Evolutionary conservation across 1,284 basidiomycete genomes (phyloP).

Genomic region (Ceratobasidium sp.): DNA sequence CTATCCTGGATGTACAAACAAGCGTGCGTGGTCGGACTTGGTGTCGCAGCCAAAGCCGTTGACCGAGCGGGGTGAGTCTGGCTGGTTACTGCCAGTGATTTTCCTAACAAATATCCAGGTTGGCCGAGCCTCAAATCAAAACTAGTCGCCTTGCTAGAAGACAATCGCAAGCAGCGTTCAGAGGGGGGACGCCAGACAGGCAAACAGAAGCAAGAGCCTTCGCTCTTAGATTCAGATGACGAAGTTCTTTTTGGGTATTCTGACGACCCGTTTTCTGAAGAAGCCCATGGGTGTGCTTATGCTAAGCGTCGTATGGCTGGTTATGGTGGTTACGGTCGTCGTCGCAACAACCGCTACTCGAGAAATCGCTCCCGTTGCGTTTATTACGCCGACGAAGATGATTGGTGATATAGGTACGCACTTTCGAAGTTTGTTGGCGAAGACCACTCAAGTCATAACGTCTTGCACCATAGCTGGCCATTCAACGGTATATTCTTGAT

Average conservation of each 20-base stretch:
- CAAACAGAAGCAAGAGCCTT: background rate
- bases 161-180: background rate
- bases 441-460: background rate
- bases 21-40: background rate
- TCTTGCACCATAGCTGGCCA: background rate
- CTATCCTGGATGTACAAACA: background rate
- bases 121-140: background rate
- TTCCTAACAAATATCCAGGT: background rate
- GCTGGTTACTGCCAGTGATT: background rate
- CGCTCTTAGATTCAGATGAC: too few relatives aligned
- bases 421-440: background rate
- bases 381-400: background rate
- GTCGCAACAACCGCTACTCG: background rate
- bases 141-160: too few relatives aligned
- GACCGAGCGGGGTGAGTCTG: background rate
- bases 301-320: background rate
- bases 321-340: background rate
- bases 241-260: too few relatives aligned
- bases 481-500: too few relatives aligned
- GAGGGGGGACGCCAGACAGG: background rate
- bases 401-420: background rate
- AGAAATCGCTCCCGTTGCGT: background rate
- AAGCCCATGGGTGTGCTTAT: background rate
- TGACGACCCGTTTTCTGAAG: background rate
- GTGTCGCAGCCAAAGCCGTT: background rate